Percentiles rank a stretch among this genome's conserved stretches.
These are phyloP conservation scores for Arabidopsis arenosa DNA, from an alignment of 345 rosid species.

Conservation along the genomic window DNA sequence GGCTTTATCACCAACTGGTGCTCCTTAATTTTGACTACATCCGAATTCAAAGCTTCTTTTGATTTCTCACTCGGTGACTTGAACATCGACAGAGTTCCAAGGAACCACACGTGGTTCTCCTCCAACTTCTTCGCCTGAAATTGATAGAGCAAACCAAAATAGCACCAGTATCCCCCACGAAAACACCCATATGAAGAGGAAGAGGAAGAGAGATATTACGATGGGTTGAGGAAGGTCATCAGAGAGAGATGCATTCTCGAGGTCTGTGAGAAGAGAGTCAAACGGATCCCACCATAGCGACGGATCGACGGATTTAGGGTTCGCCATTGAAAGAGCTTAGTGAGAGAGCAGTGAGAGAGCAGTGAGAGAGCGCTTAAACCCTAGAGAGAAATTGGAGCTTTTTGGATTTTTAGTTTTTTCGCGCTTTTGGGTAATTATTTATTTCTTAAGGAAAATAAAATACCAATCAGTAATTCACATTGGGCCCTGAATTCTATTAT, in stretches of 20 bases:
- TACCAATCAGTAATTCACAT: neutral
- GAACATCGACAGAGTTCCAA: constrained; percentile 59
- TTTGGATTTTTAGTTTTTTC: constrained; percentile 18
- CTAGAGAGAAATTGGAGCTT: constrained; percentile 34
- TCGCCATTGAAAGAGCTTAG: constrained; percentile 53
- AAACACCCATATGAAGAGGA: neutral
- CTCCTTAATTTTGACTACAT: constrained; percentile 58
- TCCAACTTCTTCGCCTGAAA: constrained; percentile 73
- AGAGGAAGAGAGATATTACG: constrained; percentile 45
- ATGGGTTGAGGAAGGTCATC: constrained; percentile 61
- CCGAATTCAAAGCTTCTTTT: constrained; percentile 74
- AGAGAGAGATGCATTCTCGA: constrained; percentile 65
- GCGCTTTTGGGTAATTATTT: constrained; percentile 29
- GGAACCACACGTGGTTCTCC: constrained; percentile 76
- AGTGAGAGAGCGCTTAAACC: constrained; percentile 49
- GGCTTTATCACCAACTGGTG: constrained; percentile 64
- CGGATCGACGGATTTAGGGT: constrained; percentile 61
- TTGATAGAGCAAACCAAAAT: constrained; percentile 1
- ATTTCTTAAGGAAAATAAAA: neutral
- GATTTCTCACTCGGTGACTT: constrained; percentile 70
- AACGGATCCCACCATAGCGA: constrained; percentile 89
- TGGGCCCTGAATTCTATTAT: constrained; percentile 3
- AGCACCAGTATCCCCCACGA: neutral
- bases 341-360: constrained; percentile 10
- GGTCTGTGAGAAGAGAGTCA: constrained; percentile 63